Base-by-base conservation (phyloP, 805 yeast genomes). In the Candida ulmi region DNA sequence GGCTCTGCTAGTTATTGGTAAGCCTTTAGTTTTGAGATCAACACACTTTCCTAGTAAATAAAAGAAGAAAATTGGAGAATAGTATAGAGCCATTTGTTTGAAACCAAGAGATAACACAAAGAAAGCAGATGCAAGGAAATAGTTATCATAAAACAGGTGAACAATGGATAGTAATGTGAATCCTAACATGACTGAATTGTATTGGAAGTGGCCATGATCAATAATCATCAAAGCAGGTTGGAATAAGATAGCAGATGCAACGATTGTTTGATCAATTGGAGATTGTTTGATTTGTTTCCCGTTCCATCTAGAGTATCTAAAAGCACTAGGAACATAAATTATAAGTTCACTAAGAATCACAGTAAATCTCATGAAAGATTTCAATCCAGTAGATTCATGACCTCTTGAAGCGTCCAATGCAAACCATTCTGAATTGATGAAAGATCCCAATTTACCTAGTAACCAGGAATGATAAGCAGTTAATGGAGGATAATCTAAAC, bases 131-230 rank as follows among this genome's bases (percentile, higher is more conserved):
- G 95, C 91, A 11, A 79, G 48, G 9, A 80, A 70, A 39, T 77
- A 71, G 52, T 78, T 77, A 24, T 78, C 85, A 42, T 78, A 73
- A 25, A 83, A 55, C 28, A 91, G 66, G 44, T 79, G 80, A 38
- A 74, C 76, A 32, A 93, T 64, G 0, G 95, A 72, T 39, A 78
- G 65, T 21, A 88, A 67, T 5, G 91, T 72, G 15, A 91, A 66
- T 0, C 99, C 99, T 27, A 93, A 72, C 98, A 93, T 91, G 19
- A 93, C 95, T 0, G 88, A 76, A 54, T 93, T 95, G 63, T 79
- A 91, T 63, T 95, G 99, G 65, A 93, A 93, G 63, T 93, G 99
- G 7, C 99, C 99, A 61, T 93, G 97, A 58, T 93, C 99, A 35
- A 93, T 80, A 41, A 93, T 69, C 33, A 85, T 72, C 43, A 91